Conservation (phyloP, 768 basidiomycete species). For the Panellus pusillus region DNA sequence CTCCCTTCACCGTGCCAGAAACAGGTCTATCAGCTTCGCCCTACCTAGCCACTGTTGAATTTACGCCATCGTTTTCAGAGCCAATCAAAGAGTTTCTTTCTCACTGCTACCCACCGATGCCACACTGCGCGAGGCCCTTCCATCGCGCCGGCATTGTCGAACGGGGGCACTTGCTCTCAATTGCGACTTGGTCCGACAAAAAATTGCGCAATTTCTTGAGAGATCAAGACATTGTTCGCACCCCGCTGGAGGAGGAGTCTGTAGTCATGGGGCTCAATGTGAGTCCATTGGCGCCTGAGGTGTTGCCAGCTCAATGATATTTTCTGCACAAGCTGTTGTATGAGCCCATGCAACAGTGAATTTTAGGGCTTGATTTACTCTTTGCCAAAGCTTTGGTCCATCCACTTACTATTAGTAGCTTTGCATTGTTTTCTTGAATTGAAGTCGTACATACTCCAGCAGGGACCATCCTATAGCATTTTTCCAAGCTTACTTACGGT, state of each 20-base stretch:
- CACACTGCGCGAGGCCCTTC: not conserved
- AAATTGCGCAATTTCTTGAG: not conserved
- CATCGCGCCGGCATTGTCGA: not conserved
- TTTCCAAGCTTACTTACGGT: no score
- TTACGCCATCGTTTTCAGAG: not conserved
- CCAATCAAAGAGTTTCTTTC: not conserved
- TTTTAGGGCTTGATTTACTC: no score
- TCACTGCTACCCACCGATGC: conserved; percentile 4
- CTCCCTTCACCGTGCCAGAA: no score
- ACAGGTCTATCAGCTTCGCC: no score
- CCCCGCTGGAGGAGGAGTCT: not conserved
- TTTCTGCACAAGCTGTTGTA: not conserved
- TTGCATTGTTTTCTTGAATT: no score
- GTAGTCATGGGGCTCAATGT: conserved; percentile 1
- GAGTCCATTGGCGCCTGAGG: not conserved
- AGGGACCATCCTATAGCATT: no score
- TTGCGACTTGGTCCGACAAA: conserved; percentile 5
- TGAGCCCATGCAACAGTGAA: not conserved
- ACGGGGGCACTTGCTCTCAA: not conserved
- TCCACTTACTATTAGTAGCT: no score
- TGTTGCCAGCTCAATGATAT: not conserved
- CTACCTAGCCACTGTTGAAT: no score
- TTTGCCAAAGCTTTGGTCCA: no score
- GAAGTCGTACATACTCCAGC: no score
- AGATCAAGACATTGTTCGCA: not conserved